Percentiles rank a stretch among this genome's conserved stretches.
phyloP scores from a whole-genome alignment of 305 asterid species.

The Solanum hybrid region DNA sequence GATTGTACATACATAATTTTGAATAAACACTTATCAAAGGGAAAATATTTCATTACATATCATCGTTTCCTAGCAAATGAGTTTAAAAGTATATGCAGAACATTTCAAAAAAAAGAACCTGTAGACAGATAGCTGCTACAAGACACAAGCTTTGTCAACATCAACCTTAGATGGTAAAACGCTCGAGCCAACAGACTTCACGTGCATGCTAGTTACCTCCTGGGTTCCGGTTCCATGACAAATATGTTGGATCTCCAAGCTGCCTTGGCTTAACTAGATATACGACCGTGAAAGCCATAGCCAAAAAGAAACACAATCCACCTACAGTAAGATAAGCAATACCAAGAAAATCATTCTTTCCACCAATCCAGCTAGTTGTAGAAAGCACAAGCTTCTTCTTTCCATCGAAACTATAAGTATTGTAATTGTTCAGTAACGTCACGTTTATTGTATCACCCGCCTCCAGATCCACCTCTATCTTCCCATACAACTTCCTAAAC shows the following conservation, averaged over 20 bases:
- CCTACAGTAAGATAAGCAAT: conserved; percentile 50
- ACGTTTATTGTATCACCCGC: conserved; percentile 27
- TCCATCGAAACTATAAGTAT: conserved; percentile 56
- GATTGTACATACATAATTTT: background rate
- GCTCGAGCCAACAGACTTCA: background rate
- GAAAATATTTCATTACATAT: background rate
- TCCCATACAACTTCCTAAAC: conserved; percentile 63
- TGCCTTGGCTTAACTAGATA: conserved; percentile 63
- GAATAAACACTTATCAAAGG: background rate
- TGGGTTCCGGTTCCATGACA: conserved; percentile 92
- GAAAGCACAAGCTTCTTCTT: conserved; percentile 57
- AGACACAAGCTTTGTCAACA: background rate
- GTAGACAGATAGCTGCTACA: background rate
- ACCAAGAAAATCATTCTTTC: conserved; percentile 60
- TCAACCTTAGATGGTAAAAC: background rate
- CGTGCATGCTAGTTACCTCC: conserved; percentile 49
- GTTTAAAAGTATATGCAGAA: background rate
- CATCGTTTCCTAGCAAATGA: background rate
- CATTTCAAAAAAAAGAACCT: background rate
- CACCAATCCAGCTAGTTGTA: conserved; percentile 73
- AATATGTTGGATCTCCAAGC: conserved; percentile 94
- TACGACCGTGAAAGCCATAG: conserved; percentile 32
- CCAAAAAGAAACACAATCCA: conserved; percentile 44
- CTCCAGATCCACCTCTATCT: conserved; percentile 52
- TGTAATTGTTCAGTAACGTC: conserved; percentile 45